Conservation (phyloP, 139 green algal species). For the Chlamydomonas applanata region DNA sequence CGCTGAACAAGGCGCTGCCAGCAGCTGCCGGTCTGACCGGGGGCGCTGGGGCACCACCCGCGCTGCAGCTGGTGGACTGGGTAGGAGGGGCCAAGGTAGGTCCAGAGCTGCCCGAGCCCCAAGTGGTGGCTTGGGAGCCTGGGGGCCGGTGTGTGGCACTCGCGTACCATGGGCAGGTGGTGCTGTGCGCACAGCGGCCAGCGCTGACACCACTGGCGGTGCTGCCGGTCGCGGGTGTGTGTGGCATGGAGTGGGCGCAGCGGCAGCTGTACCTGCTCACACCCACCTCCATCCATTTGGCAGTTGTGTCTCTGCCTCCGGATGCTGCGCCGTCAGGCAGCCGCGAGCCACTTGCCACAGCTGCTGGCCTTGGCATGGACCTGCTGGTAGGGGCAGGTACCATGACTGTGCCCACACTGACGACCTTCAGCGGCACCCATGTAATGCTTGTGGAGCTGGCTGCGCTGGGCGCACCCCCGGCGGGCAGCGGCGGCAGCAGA, state of each 20-base stretch:
- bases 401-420: neutral
- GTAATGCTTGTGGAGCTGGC: neutral
- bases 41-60: neutral
- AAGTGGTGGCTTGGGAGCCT: conserved; percentile 47
- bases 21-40: neutral
- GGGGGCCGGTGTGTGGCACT: conserved; percentile 37
- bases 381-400: too few species aligned
- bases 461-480: conserved; percentile 5
- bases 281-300: conserved; percentile 34
- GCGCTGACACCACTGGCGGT: conserved; percentile 26
- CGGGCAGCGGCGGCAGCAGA: neutral
- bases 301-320: conserved; percentile 29
- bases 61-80: conserved; percentile 41
- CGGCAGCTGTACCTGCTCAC: conserved; percentile 53
- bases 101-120: conserved; percentile 46
- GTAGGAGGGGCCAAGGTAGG: conserved; percentile 25
- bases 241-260: conserved; percentile 36
- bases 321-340: neutral
- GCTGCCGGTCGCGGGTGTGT: conserved; percentile 35
- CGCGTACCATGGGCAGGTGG: conserved; percentile 32
- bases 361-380: neutral
- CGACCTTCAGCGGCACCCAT: neutral
- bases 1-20: conserved; percentile 12
- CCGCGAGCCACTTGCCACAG: too few species aligned
- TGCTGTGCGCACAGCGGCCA: conserved; percentile 18